Percentiles rank a stretch among this genome's conserved stretches.
phyloP scores from a whole-genome alignment of 139 green algal species.

The Chlamydomonas incerta region DNA sequence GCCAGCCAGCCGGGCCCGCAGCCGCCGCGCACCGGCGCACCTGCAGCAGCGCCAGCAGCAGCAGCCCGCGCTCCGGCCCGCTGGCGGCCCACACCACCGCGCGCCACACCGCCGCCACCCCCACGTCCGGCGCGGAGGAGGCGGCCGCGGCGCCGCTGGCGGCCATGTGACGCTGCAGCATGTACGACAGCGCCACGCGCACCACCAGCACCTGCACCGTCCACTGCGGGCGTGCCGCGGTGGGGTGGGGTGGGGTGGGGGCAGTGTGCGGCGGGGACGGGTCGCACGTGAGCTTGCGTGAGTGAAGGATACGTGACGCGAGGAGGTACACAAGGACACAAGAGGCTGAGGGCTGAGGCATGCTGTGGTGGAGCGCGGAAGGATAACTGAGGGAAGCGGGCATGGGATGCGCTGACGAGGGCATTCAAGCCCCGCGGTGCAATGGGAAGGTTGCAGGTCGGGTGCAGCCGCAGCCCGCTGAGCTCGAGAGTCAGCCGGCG shows the following conservation, averaged over 20 bases:
- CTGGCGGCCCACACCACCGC: neutral
- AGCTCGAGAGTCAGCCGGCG: neutral
- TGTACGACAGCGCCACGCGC: constrained; percentile 4
- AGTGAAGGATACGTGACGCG: too few relatives aligned
- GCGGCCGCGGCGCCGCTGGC: neutral
- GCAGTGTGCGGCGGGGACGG: too few relatives aligned
- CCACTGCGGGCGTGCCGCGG: neutral
- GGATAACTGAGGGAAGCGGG: too few relatives aligned
- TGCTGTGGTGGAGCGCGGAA: too few relatives aligned
- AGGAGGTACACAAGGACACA: too few relatives aligned
- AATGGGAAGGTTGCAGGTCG: too few relatives aligned
- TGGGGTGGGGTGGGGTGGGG: too few relatives aligned
- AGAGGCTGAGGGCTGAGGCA: too few relatives aligned
- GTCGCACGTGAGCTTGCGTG: too few relatives aligned
- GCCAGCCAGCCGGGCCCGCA: neutral
- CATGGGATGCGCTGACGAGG: too few relatives aligned
- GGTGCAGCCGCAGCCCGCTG: too few relatives aligned
- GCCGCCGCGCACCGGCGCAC: neutral
- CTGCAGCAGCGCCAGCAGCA: constrained; percentile 40
- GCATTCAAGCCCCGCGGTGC: too few relatives aligned
- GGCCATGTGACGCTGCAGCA: constrained; percentile 22
- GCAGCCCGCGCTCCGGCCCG: constrained; percentile 10
- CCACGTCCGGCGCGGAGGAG: neutral
- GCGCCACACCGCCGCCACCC: neutral
- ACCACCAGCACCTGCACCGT: constrained; percentile 32